Base-by-base conservation (phyloP, 2,329 filamentous ascomycete genomes). In the Chaetomium sp. region DNA sequence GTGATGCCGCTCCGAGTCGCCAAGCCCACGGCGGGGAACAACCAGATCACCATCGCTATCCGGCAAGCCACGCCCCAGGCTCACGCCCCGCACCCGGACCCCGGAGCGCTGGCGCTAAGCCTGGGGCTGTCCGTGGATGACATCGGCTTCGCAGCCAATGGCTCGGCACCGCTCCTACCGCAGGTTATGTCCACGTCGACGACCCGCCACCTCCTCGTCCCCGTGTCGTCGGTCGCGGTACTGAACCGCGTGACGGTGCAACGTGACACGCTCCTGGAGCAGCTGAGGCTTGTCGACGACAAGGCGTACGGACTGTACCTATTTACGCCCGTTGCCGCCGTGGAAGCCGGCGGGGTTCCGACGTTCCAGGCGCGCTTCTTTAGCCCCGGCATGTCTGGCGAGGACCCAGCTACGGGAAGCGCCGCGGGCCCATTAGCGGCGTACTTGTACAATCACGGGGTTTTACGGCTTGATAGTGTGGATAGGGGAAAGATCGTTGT, bases 141-240 rank as follows among this genome's bases (percentile, higher is more conserved):
- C 42, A 21, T 47, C 8, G 42, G 42, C n/a, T 47, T 47, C 19
- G 19, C 56, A 19, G 56, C 49, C 7, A 2, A 53, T 2, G 33
- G 27, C 13, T 9, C 23, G 8, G 23, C 55, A 7, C 4, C 45
- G 4, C 53, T 63, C 29, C 42, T n/a, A 3, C 54, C 61, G 0
- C 56, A 59, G 13, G 25, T 64, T 49, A 59, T 64, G 49, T 64
- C 62, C 12, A 64, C 62, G 12, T 64, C 62, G 5, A 64, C 62
- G 10, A 64, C 62, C 16, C 62, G 53, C 10, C 62, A 64, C 42
- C 56, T 64, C 9, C 56, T 64, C 16, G 62, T 64, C n/a, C 62
- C 62, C 19, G 47, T 64, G 2, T 33, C 33, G 1, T 60, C 57
- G 19, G 25, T 64, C 5, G 57, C 56, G 10, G 62, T 57, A 2